Conservation (phyloP, 2,329 filamentous ascomycete genomes). For the Neospermospora avenae region DNA sequence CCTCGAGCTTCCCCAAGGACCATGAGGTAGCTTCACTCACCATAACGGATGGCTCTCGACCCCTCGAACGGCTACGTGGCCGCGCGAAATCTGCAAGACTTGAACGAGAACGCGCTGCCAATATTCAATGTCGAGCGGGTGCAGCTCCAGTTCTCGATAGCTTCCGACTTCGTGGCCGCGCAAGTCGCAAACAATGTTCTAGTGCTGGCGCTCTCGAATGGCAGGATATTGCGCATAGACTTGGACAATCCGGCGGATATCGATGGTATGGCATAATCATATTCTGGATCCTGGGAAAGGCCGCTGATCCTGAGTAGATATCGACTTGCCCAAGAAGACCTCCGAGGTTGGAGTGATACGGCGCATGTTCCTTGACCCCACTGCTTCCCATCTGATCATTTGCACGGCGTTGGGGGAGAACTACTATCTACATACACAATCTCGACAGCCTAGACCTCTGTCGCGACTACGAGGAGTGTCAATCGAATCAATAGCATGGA, state of each 20-base stretch:
- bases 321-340: constrained; percentile 91
- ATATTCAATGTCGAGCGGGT: constrained; percentile 95
- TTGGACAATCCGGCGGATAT: constrained; percentile 92
- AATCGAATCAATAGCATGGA: constrained; percentile 93
- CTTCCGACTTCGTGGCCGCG: constrained; percentile 92
- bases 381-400: constrained; percentile 89
- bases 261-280: constrained; percentile 57
- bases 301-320: constrained; percentile 58
- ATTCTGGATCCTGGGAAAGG: not conserved
- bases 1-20: constrained; percentile 25
- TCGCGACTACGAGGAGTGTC: constrained; percentile 79
- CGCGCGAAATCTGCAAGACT: constrained; percentile 57
- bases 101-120: constrained; percentile 63
- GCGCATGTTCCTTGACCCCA: constrained; percentile 95
- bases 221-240: constrained; percentile 90
- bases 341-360: constrained; percentile 89
- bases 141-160: constrained; percentile 89
- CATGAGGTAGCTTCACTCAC: constrained; percentile 31
- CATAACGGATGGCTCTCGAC: constrained; percentile 63
- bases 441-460: constrained; percentile 78
- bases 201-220: constrained; percentile 85
- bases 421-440: constrained; percentile 96
- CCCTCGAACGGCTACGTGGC: constrained; percentile 69
- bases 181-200: constrained; percentile 98
- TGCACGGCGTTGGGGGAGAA: constrained; percentile 91